A percentile compares a stretch with the other conserved stretches of the same genome.
Conservation (phyloP, 768 basidiomycete genomes). For the Neoboletus subvelutipes region DNA sequence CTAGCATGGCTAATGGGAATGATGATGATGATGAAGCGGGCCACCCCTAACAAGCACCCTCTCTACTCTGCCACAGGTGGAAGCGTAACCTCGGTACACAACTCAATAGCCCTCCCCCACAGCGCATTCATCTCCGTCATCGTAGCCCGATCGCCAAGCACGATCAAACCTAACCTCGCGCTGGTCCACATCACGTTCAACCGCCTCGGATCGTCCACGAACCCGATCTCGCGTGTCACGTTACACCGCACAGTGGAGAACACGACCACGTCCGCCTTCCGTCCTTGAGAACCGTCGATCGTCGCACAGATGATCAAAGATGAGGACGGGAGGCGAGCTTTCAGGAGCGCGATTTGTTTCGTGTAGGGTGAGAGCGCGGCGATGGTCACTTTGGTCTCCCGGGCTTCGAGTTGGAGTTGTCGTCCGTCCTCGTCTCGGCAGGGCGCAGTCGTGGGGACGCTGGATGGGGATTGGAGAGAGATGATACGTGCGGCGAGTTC, state of each 20-base stretch:
- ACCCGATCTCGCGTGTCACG: constrained; percentile 58
- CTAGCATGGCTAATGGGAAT: no score
- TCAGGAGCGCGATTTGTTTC: constrained; percentile 52
- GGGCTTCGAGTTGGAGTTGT: not conserved
- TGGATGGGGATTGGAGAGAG: constrained; percentile 28
- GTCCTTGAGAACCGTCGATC: constrained; percentile 56
- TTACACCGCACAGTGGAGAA: constrained; percentile 67
- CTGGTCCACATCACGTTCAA: constrained; percentile 64
- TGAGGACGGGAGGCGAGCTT: constrained; percentile 33
- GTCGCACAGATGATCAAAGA: constrained; percentile 21
- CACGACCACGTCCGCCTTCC: constrained; percentile 66
- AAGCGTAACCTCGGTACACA: constrained; percentile 30
- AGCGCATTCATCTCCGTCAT: constrained; percentile 41
- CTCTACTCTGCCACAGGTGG: constrained; percentile 5
- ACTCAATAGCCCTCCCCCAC: constrained; percentile 51
- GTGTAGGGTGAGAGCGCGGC: constrained; percentile 54
- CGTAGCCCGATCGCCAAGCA: constrained; percentile 58
- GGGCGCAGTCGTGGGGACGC: not conserved
- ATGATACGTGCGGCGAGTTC: constrained; percentile 50
- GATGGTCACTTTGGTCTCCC: constrained; percentile 5
- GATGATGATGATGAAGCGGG: no score
- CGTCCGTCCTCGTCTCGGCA: not conserved
- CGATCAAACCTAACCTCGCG: constrained; percentile 53
- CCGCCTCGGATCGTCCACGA: constrained; percentile 61
- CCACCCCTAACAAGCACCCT: no score